phyloP scores from a whole-genome alignment of 768 basidiomycete species.

The Tylopilus plumbeoviolaceoides region DNA sequence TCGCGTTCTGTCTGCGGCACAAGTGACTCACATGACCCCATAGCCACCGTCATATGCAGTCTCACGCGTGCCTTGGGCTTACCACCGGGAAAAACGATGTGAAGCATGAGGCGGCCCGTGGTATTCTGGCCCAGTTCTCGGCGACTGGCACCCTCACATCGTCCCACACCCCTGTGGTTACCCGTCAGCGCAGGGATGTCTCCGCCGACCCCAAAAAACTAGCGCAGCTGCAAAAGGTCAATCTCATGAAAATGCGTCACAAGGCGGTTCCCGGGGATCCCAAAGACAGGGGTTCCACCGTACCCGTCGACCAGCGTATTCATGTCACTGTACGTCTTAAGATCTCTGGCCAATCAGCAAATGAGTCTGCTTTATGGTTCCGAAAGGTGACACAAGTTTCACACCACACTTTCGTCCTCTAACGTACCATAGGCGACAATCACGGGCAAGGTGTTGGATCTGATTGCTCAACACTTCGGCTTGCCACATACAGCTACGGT shows the following conservation, averaged over 20 bases:
- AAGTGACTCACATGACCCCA: slow-evolving; percentile 7
- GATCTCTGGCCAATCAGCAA: slow-evolving; percentile 22
- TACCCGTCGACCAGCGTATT: slow-evolving; percentile 53
- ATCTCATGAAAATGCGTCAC: slow-evolving; percentile 74
- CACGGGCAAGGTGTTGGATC: slow-evolving; percentile 62
- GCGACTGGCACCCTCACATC: slow-evolving; percentile 5
- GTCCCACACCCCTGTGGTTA: slow-evolving; percentile 24
- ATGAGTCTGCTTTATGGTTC: slow-evolving; percentile 62
- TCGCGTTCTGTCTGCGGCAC: not conserved
- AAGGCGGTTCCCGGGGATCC: slow-evolving; percentile 60
- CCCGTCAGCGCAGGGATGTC: slow-evolving; percentile 28
- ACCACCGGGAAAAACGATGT: slow-evolving; percentile 8
- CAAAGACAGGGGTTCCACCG: slow-evolving; percentile 44
- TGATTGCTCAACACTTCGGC: slow-evolving; percentile 33
- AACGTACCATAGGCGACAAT: slow-evolving; percentile 41
- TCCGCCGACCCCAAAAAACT: slow-evolving; percentile 51
- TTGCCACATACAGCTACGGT: slow-evolving; percentile 12
- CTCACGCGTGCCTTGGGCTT: slow-evolving; percentile 50
- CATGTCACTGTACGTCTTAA: slow-evolving; percentile 46
- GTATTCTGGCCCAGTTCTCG: slow-evolving; percentile 52
- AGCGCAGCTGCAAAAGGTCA: slow-evolving; percentile 52
- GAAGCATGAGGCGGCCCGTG: slow-evolving; percentile 47
- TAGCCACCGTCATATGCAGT: slow-evolving; percentile 65
- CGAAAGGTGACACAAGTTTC: slow-evolving; percentile 47
- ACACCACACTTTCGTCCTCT: not conserved